These are phyloP conservation scores for Amoeboaphelidium protococcarum DNA, from an alignment of 371 early-diverging fungal genomes.

Conservation along the genomic window DNA sequence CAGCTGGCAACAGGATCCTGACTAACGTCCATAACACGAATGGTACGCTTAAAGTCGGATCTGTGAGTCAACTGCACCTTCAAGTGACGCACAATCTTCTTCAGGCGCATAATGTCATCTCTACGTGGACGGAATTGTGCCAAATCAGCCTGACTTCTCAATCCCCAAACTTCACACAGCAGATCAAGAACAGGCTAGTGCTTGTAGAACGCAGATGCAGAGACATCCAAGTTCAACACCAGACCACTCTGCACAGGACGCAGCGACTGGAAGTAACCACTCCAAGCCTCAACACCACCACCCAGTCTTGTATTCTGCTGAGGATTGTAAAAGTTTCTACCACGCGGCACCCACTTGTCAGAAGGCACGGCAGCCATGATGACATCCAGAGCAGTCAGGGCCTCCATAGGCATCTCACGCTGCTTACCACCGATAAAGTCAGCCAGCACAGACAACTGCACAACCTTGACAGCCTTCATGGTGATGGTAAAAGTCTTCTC, in stretches of 20 bases:
- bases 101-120: neutral
- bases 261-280: constrained; percentile 62
- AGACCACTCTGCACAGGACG: constrained; percentile 27
- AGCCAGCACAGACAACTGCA: neutral
- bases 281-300: constrained; percentile 68
- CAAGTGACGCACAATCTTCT: constrained; percentile 6
- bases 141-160: neutral
- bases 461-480: neutral
- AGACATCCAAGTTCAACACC: constrained; percentile 54
- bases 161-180: neutral
- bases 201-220: constrained; percentile 55
- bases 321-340: constrained; percentile 57
- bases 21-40: constrained; percentile 33
- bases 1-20: constrained; percentile 27
- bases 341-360: constrained; percentile 5
- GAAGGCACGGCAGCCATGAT: neutral
- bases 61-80: constrained; percentile 37
- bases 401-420: neutral
- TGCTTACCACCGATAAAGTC: neutral
- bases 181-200: constrained; percentile 3
- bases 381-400: neutral
- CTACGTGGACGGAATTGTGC: neutral
- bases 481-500: neutral
- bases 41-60: constrained; percentile 27
- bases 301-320: constrained; percentile 21